phyloP scores from a whole-genome alignment of 2,329 filamentous ascomycete species.

The Byssochlamys sp. region DNA sequence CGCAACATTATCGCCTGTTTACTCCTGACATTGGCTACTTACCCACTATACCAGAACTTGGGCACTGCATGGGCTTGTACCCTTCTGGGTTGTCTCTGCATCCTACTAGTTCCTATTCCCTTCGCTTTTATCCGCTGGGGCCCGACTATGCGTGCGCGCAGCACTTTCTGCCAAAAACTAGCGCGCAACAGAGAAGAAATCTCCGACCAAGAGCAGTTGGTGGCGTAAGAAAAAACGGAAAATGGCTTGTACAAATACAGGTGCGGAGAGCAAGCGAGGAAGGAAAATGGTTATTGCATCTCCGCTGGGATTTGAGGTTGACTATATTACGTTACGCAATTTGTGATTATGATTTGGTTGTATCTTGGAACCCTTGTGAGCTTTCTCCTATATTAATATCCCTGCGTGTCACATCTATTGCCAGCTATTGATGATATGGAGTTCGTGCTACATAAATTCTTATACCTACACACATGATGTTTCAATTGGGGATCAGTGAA shows the following conservation, averaged over 20 bases:
- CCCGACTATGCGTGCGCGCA: constrained; percentile 13
- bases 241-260: background rate
- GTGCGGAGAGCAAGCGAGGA: background rate
- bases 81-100: constrained; percentile 30
- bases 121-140: constrained; percentile 29
- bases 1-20: constrained; percentile 46
- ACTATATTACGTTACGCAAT: background rate
- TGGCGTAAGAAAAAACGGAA: background rate
- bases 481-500: background rate
- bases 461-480: background rate
- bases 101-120: constrained; percentile 32
- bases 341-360: background rate
- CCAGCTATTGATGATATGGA: background rate
- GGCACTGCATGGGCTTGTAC: constrained; percentile 35
- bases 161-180: constrained; percentile 21
- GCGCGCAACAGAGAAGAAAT: background rate
- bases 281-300: background rate
- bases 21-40: constrained; percentile 42
- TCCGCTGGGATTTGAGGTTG: background rate
- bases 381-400: background rate
- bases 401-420: background rate
- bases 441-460: background rate
- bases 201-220: background rate
- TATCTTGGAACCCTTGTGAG: background rate
- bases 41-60: constrained; percentile 27